Conservation (phyloP, 2,329 filamentous ascomycete species). For the Pestalotiopsis sp. region DNA sequence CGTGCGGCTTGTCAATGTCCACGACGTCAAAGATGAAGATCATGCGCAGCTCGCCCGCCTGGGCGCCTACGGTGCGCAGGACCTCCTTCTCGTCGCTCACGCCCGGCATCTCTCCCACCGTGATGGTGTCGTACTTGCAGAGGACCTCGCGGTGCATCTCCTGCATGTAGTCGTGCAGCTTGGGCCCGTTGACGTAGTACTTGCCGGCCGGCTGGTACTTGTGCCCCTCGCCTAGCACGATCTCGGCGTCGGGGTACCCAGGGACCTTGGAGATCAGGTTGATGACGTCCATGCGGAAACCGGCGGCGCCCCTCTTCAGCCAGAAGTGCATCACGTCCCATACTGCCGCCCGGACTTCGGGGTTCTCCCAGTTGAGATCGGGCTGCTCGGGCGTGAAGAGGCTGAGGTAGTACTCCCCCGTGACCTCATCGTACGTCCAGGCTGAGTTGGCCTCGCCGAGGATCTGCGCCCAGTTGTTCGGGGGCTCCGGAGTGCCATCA, state of each 20-base stretch:
- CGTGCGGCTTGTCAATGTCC: conserved; percentile 56
- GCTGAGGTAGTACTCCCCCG: conserved; percentile 75
- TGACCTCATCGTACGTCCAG: conserved; percentile 75
- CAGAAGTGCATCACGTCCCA: conserved; percentile 79
- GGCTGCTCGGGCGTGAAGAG: conserved; percentile 78
- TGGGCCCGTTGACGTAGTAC: conserved; percentile 69
- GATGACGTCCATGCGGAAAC: conserved; percentile 76
- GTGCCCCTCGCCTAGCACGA: conserved; percentile 47
- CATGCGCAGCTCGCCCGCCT: conserved; percentile 67
- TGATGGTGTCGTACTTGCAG: conserved; percentile 65
- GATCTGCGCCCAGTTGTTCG: conserved; percentile 74
- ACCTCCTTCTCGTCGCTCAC: conserved; percentile 62
- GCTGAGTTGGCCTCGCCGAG: conserved; percentile 61
- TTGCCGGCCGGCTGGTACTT: conserved; percentile 54
- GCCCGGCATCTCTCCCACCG: conserved; percentile 69
- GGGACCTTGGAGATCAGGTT: conserved; percentile 71
- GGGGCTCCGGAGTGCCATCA: conserved; percentile 66
- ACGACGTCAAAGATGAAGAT: conserved; percentile 71
- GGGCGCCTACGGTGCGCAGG: conserved; percentile 60
- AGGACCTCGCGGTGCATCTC: conserved; percentile 67
- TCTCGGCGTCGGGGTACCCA: conserved; percentile 59
- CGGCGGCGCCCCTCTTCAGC: conserved; percentile 73
- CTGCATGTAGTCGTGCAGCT: conserved; percentile 67
- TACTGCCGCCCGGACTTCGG: conserved; percentile 67
- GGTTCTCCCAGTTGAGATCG: conserved; percentile 85